Evolutionary conservation across 2,329 filamentous ascomycete species (phyloP).

Genomic region (Fusarium pininemorale): DNA sequence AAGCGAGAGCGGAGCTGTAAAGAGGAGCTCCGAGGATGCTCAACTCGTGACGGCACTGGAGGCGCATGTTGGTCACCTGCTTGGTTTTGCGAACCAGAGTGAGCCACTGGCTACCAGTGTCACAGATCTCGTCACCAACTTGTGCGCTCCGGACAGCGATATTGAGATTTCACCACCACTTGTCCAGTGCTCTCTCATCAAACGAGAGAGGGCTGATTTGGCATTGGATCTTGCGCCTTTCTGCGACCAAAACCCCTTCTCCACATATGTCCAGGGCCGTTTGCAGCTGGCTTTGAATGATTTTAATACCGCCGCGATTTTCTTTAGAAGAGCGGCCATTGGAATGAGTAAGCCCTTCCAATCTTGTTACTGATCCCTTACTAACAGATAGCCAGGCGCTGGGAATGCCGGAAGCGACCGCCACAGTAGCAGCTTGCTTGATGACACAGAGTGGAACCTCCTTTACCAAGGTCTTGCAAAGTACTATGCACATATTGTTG

Average conservation of each 20-base stretch:
- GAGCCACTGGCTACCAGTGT: constrained; percentile 67
- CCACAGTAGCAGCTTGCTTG: constrained; percentile 74
- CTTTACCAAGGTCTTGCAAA: constrained; percentile 77
- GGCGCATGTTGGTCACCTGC: constrained; percentile 68
- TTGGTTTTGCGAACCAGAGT: constrained; percentile 64
- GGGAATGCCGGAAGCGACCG: constrained; percentile 58
- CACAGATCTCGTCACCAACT: constrained; percentile 72
- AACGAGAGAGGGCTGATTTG: constrained; percentile 67
- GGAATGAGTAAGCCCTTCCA: constrained; percentile 75
- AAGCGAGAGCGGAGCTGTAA: constrained; percentile 46
- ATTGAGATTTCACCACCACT: constrained; percentile 70
- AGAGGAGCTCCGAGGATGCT: constrained; percentile 56
- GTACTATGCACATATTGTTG: constrained; percentile 88
- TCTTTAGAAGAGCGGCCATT: constrained; percentile 85
- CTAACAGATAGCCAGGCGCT: constrained; percentile 53
- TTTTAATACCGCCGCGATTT: constrained; percentile 74
- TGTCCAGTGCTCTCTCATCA: constrained; percentile 70
- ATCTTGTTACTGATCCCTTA: neutral
- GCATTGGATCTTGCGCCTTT: constrained; percentile 67
- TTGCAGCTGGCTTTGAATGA: constrained; percentile 79
- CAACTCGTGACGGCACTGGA: constrained; percentile 67
- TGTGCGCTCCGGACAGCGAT: constrained; percentile 71
- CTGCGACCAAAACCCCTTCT: constrained; percentile 67
- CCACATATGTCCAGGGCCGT: constrained; percentile 85
- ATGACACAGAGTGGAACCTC: constrained; percentile 76